Conservation (phyloP, 2,329 filamentous ascomycete species). For the Tolypocladium endophyticum region DNA sequence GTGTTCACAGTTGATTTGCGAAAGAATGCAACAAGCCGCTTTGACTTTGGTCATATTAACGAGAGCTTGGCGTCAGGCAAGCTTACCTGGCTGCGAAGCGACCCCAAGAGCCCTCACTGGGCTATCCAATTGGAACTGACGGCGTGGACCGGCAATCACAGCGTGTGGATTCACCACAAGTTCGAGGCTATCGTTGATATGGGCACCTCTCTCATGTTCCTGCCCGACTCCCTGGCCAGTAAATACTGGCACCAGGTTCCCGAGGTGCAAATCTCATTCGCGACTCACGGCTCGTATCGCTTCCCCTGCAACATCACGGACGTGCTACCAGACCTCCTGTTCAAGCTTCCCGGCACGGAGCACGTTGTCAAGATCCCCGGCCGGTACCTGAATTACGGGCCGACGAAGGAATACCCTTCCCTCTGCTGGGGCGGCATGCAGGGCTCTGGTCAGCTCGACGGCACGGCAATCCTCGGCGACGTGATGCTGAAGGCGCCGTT, state of each 20-base stretch:
- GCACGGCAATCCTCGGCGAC: slow-evolving; percentile 61
- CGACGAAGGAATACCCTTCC: slow-evolving; percentile 33
- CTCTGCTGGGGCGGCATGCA: slow-evolving; percentile 72
- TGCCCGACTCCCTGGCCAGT: slow-evolving; percentile 42
- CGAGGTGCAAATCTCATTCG: slow-evolving; percentile 33
- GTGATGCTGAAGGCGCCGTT: slow-evolving; percentile 71
- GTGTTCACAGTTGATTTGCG: slow-evolving; percentile 41
- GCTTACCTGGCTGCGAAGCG: slow-evolving; percentile 30
- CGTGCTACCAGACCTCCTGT: slow-evolving; percentile 45
- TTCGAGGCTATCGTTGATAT: slow-evolving; percentile 55
- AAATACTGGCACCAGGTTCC: slow-evolving; percentile 50
- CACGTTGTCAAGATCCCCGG: slow-evolving; percentile 45
- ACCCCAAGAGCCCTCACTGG: slow-evolving; percentile 23
- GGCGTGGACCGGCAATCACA: slow-evolving; percentile 32
- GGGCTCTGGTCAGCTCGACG: slow-evolving; percentile 29
- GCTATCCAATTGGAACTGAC: slow-evolving; percentile 39
- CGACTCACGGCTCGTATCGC: slow-evolving; percentile 42
- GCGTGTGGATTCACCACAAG: slow-evolving; percentile 33
- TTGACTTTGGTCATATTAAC: slow-evolving; percentile 41
- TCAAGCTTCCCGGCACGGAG: slow-evolving; percentile 39
- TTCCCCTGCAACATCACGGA: slow-evolving; percentile 45
- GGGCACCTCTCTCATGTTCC: slow-evolving; percentile 55
- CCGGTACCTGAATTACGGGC: slow-evolving; percentile 42
- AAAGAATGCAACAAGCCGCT: slow-evolving; percentile 34
- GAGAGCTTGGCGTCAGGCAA: slow-evolving; percentile 24